Evolutionary conservation across 1,284 basidiomycete genomes (phyloP).

Genomic region (Fomitopsis palustris): DNA sequence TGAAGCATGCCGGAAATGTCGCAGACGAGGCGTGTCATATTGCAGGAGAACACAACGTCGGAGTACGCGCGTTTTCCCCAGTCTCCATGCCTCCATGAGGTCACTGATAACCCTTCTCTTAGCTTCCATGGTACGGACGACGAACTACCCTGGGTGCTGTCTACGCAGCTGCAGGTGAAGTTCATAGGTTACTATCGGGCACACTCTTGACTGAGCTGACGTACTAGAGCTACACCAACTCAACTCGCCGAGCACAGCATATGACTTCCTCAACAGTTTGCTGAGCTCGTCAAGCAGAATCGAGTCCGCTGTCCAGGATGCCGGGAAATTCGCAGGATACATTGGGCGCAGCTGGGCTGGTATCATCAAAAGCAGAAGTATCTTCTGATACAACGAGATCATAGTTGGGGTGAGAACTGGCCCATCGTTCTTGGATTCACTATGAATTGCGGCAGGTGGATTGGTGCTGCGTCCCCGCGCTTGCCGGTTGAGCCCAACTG

Average conservation of each 20-base stretch:
- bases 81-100: not conserved
- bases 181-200: conserved; percentile 7
- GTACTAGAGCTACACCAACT: conserved; percentile 70
- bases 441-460: too few species aligned
- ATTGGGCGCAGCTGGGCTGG: conserved; percentile 65
- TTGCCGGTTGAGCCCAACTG: too few species aligned
- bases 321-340: conserved; percentile 51
- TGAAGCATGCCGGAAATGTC: conserved; percentile 55
- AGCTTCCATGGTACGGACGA: conserved; percentile 68
- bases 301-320: conserved; percentile 45
- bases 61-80: conserved; percentile 39
- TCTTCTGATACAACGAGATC: conserved; percentile 27
- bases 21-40: conserved; percentile 69
- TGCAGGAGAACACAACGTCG: conserved; percentile 45
- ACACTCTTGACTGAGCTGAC: not conserved
- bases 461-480: too few species aligned
- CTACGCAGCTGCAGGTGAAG: conserved; percentile 59
- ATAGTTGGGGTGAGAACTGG: too few species aligned
- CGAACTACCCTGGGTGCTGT: conserved; percentile 58
- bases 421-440: too few species aligned
- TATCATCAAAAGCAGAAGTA: conserved; percentile 61
- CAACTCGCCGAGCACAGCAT: conserved; percentile 61
- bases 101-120: not conserved
- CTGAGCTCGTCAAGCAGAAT: conserved; percentile 44
- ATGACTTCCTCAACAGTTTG: conserved; percentile 59